Percentiles rank a stretch among this genome's conserved stretches.
Conservation (phyloP, 192 early-diverging fungal genomes). For the Backusella morwellensis region DNA sequence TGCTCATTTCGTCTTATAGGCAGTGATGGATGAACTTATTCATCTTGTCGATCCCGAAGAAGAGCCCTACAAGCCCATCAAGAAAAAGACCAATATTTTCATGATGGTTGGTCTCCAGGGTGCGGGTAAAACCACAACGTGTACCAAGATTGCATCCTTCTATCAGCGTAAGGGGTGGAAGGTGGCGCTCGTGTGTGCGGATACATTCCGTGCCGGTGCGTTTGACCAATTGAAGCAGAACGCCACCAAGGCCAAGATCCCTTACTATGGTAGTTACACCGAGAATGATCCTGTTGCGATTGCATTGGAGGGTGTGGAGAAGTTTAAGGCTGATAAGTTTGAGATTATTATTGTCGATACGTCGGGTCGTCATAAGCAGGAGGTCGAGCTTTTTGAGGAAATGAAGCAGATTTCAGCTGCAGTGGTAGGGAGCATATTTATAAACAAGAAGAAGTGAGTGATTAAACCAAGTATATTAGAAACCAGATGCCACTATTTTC, state of each 20-base stretch:
- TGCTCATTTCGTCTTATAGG: slow-evolving; percentile 27
- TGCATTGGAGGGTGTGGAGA: slow-evolving; percentile 87
- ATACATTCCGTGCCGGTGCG: slow-evolving; percentile 97
- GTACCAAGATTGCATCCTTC: slow-evolving; percentile 90
- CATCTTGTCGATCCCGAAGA: slow-evolving; percentile 84
- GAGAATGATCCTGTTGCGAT: slow-evolving; percentile 92
- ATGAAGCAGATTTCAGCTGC: slow-evolving; percentile 93
- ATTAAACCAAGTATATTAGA: slow-evolving; percentile 22
- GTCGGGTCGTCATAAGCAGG: slow-evolving; percentile 94
- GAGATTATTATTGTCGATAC: slow-evolving; percentile 99
- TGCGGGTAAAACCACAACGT: slow-evolving; percentile 94
- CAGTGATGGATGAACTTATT: slow-evolving; percentile 89
- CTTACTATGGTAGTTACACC: slow-evolving; percentile 89
- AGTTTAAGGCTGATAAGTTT: slow-evolving; percentile 91
- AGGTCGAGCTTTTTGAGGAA: slow-evolving; percentile 91
- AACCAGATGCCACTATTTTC: slow-evolving; percentile 90
- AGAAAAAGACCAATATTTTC: slow-evolving; percentile 81
- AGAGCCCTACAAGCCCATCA: slow-evolving; percentile 83
- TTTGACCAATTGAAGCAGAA: slow-evolving; percentile 99
- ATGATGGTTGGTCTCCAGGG: slow-evolving; percentile 99
- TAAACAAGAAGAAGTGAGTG: not conserved
- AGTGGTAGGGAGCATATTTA: slow-evolving; percentile 39
- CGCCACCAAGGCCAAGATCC: slow-evolving; percentile 96
- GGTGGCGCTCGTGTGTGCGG: slow-evolving; percentile 87
- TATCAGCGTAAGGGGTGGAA: slow-evolving; percentile 97